These are phyloP conservation scores for Aspergillus sp. DNA, from an alignment of 2,329 filamentous ascomycete genomes.

Conservation along the genomic window DNA sequence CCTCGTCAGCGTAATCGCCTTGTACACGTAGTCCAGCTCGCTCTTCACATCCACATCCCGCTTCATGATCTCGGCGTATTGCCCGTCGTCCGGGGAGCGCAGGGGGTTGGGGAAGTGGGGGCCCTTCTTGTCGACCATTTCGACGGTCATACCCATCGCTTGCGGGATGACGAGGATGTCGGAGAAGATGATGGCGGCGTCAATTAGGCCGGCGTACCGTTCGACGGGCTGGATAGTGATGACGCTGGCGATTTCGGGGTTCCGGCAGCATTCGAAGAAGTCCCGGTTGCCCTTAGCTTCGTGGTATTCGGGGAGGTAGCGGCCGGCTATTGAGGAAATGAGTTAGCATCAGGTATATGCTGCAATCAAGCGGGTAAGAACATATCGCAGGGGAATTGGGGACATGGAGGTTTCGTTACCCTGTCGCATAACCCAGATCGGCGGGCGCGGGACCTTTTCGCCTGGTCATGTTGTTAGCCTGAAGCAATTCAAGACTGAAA, in stretches of 20 bases:
- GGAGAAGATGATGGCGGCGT: conserved; percentile 98
- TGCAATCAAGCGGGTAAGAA: not conserved
- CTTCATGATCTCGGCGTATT: conserved; percentile 78
- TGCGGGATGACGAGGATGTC: conserved; percentile 98
- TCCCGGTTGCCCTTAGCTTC: conserved; percentile 87
- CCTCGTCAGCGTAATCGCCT: conserved; percentile 88
- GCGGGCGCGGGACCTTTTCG: conserved; percentile 86
- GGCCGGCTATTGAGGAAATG: conserved; percentile 67
- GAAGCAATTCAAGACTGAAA: too few relatives aligned
- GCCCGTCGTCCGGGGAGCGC: conserved; percentile 75
- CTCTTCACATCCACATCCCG: conserved; percentile 80
- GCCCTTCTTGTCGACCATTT: conserved; percentile 97
- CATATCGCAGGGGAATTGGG: not conserved
- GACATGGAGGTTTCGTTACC: conserved; percentile 58
- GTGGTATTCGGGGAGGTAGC: conserved; percentile 97
- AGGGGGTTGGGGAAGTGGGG: conserved; percentile 91
- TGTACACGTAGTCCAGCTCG: conserved; percentile 92
- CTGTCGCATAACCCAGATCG: conserved; percentile 99
- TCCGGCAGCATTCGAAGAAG: conserved; percentile 97
- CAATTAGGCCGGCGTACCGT: conserved; percentile 85
- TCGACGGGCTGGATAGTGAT: conserved; percentile 94
- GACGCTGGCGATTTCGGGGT: conserved; percentile 88
- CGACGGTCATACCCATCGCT: conserved; percentile 96
- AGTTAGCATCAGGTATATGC: not conserved
- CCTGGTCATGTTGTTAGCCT: conserved; percentile 57